Conservation (phyloP, 306 rosid species). For the Lagenaria siceraria region DNA sequence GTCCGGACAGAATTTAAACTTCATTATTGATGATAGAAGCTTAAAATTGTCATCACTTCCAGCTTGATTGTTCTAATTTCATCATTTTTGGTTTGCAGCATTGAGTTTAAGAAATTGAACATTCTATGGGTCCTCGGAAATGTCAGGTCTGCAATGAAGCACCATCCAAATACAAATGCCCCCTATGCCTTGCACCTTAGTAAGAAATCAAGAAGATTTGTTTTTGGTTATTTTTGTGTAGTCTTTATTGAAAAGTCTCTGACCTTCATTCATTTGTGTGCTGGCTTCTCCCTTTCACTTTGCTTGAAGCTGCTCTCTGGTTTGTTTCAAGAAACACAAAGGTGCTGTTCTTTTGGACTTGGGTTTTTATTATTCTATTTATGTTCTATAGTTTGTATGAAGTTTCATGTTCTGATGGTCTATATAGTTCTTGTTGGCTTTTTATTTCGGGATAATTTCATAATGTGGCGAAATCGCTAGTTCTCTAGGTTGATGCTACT, state of each 20-base stretch:
- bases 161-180: constrained; percentile 74
- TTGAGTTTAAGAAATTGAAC: not conserved
- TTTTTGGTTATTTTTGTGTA: not conserved
- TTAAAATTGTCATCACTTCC: not conserved
- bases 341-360: constrained; percentile 23
- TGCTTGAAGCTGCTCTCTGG: constrained; percentile 50
- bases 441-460: not conserved
- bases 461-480: not conserved
- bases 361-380: not conserved
- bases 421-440: not conserved
- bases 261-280: not conserved
- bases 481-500: not conserved
- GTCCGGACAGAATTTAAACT: not conserved
- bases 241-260: constrained; percentile 3
- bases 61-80: not conserved
- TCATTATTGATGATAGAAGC: not conserved
- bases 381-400: not conserved
- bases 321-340: constrained; percentile 80
- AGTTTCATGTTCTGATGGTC: not conserved
- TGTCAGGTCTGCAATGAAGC: constrained; percentile 65
- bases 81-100: not conserved
- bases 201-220: constrained; percentile 12
- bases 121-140: constrained; percentile 23
- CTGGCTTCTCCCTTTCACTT: not conserved
- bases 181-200: constrained; percentile 65